phyloP scores from a whole-genome alignment of 805 yeast genomes.

The Pichia thaimueangensis region DNA sequence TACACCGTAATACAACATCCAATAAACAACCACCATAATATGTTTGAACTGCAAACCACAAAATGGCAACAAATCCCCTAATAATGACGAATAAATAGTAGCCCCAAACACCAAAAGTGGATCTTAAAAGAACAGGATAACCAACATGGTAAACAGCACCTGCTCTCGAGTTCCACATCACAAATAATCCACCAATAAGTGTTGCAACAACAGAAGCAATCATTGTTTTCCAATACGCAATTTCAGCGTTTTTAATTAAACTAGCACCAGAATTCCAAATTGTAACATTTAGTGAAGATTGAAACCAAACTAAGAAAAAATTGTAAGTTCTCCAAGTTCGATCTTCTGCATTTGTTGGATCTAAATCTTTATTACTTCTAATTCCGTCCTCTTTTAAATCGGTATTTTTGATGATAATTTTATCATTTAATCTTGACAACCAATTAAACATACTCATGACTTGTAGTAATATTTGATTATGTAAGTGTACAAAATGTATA shows the following conservation, averaged over 20 bases:
- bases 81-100: constrained; percentile 37
- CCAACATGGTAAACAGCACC: constrained; percentile 48
- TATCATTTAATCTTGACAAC: constrained; percentile 3
- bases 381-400: constrained; percentile 7
- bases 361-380: constrained; percentile 33
- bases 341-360: constrained; percentile 31
- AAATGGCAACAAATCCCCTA: constrained; percentile 38
- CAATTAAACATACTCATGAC: not conserved
- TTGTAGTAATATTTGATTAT: not conserved
- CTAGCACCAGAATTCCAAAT: constrained; percentile 28
- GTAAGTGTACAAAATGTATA: no score
- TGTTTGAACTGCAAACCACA: constrained; percentile 42
- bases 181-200: constrained; percentile 36
- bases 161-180: constrained; percentile 41
- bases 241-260: constrained; percentile 20
- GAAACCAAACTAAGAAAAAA: constrained; percentile 23
- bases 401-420: constrained; percentile 3
- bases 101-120: constrained; percentile 43
- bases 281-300: constrained; percentile 23
- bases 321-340: constrained; percentile 32
- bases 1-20: constrained; percentile 29
- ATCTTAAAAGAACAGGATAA: constrained; percentile 38
- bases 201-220: constrained; percentile 43
- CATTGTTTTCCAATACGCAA: constrained; percentile 34
- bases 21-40: constrained; percentile 42